Base-by-base conservation (phyloP, 2,329 filamentous ascomycete genomes). In the Dactylella cylindrospora region DNA sequence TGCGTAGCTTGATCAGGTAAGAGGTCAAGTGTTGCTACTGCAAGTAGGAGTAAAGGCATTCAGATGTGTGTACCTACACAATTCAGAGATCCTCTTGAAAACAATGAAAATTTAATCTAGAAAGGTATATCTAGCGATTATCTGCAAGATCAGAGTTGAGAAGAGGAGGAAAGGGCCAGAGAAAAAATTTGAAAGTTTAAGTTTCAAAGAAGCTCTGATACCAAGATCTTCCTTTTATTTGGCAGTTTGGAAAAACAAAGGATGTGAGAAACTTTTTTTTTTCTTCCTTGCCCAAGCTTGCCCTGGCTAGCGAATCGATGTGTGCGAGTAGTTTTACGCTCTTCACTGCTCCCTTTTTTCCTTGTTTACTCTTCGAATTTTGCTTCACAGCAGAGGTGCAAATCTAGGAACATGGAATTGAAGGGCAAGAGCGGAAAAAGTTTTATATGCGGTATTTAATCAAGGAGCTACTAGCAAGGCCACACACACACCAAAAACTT, bases 381-480 rank as follows among this genome's bases (percentile, higher is more conserved):
- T 13, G 28, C 28, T 13, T 8, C 28, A 8, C 28, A n/a, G n/a
- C n/a, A n/a, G n/a, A n/a, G n/a, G n/a, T n/a, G n/a, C n/a, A n/a
- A n/a, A n/a, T n/a, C n/a, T n/a, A n/a, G n/a, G n/a, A n/a, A n/a
- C n/a, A n/a, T n/a, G n/a, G n/a, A n/a, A n/a, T n/a, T n/a, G n/a
- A n/a, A n/a, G n/a, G n/a, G n/a, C n/a, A n/a, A n/a, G n/a, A n/a
- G 57, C 49, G 57, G 53, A 62, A 61, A 52, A 54, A 45, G 22
- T 62, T 62, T 62, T 62, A 62, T 62, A 62, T 62, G 57, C 57
- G 57, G 57, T 62, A 62, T 62, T 62, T 62, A 53, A 31, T n/a
- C 35, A 32, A 36, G 57, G 31, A 38, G 41, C 25, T 33, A 46
- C 46, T 43, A 41, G 43, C 36, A 54, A 32, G 43, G 43, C 19